Percentiles rank a stretch among this genome's conserved stretches.
These are phyloP conservation scores for Globisporangium orthogonon DNA, from an alignment of 352 stramenopile genomes.

Conservation along the genomic window DNA sequence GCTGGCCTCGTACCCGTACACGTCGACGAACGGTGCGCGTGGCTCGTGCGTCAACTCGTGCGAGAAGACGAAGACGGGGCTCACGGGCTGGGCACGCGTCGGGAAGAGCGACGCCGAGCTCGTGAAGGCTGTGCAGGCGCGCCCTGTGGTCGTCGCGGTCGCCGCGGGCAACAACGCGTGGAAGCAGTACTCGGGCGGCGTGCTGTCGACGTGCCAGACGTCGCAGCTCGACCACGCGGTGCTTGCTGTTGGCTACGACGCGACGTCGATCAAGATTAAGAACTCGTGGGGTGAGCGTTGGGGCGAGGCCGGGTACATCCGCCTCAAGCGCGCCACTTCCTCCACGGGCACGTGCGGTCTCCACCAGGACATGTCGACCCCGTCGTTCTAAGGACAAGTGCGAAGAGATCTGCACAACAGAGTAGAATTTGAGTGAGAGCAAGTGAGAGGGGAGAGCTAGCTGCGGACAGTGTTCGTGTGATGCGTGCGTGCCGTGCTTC, in stretches of 20 bases:
- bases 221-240: conserved; percentile 95
- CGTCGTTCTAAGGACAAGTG: conserved; percentile 13
- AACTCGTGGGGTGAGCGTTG: conserved; percentile 95
- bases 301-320: conserved; percentile 92
- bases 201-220: conserved; percentile 73
- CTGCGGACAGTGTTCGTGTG: neutral
- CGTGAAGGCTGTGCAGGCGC: conserved; percentile 78
- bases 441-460: neutral
- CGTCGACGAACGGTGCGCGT: neutral
- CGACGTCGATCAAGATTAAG: conserved; percentile 89
- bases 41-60: conserved; percentile 10
- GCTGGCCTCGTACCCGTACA: neutral
- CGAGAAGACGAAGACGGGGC: conserved; percentile 11
- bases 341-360: conserved; percentile 33
- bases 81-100: conserved; percentile 29
- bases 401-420: neutral
- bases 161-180: conserved; percentile 90
- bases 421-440: conserved; percentile 2
- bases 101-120: conserved; percentile 65
- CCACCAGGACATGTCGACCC: conserved; percentile 24
- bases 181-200: conserved; percentile 93
- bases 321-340: conserved; percentile 42
- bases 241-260: conserved; percentile 92
- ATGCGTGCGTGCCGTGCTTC: too few species aligned
- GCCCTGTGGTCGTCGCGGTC: conserved; percentile 92